Conservation (phyloP, 2,329 filamentous ascomycete genomes). For the Lachnellula subtilissima region DNA sequence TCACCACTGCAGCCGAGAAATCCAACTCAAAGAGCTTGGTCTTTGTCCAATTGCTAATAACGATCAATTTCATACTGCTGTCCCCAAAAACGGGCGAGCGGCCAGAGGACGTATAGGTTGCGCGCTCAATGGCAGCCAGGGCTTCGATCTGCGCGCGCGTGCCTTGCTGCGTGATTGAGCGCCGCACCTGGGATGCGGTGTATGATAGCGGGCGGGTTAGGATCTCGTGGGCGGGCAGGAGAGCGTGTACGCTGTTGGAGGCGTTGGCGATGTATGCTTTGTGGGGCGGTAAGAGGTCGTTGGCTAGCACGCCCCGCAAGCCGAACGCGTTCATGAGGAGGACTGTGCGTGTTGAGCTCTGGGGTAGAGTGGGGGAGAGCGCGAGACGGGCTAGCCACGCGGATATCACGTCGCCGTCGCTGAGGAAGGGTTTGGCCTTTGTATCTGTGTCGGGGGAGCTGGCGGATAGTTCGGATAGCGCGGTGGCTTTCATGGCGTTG, state of each 20-base stretch:
- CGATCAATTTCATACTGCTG: constrained; percentile 31
- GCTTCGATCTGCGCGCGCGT: constrained; percentile 35
- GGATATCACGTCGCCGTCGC: constrained; percentile 42
- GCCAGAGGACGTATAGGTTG: constrained; percentile 3
- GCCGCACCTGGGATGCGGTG: constrained; percentile 30
- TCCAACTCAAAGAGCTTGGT: constrained; percentile 35
- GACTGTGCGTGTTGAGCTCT: constrained; percentile 28
- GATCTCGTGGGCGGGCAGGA: constrained; percentile 24
- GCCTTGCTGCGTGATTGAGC: constrained; percentile 32
- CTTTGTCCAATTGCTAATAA: constrained; percentile 37
- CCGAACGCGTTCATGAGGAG: constrained; percentile 38
- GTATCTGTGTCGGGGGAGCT: neutral
- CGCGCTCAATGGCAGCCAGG: constrained; percentile 28
- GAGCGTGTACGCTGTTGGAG: constrained; percentile 25
- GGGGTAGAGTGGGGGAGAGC: constrained; percentile 21
- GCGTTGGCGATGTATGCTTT: constrained; percentile 27
- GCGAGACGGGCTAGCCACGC: constrained; percentile 37
- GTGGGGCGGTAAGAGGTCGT: constrained; percentile 27
- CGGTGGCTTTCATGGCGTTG: constrained; percentile 28
- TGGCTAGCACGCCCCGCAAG: constrained; percentile 30
- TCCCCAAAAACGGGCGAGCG: constrained; percentile 33
- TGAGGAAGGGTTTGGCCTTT: constrained; percentile 39
- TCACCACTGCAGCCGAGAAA: constrained; percentile 30
- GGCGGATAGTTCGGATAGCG: constrained; percentile 28
- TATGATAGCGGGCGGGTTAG: constrained; percentile 26